Evolutionary conservation across 2,329 filamentous ascomycete genomes (phyloP).

Genomic region (Stachybotrys elegans): DNA sequence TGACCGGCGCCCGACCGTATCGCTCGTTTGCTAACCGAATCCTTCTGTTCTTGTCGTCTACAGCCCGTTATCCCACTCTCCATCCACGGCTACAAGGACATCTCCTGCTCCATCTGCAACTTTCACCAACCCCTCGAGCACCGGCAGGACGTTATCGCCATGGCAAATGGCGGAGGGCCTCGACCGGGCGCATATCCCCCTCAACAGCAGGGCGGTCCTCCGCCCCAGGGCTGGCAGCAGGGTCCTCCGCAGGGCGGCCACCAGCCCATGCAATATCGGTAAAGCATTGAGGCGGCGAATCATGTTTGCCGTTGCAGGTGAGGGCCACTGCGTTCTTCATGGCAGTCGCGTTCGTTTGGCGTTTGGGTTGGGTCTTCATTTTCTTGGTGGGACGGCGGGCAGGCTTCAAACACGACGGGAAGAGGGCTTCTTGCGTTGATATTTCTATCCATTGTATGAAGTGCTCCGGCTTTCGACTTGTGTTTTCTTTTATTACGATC

Average conservation of each 20-base stretch:
- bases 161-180: slow-evolving; percentile 37
- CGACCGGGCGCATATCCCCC: slow-evolving; percentile 21
- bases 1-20: neutral
- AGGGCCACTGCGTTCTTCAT: too few species aligned
- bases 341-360: too few species aligned
- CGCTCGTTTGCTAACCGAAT: slow-evolving; percentile 12
- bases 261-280: slow-evolving; percentile 23
- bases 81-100: slow-evolving; percentile 61
- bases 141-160: slow-evolving; percentile 50
- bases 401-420: too few species aligned
- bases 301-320: too few species aligned
- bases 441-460: too few species aligned
- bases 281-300: too few species aligned
- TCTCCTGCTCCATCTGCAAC: slow-evolving; percentile 71
- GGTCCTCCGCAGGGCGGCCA: slow-evolving; percentile 16
- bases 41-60: neutral
- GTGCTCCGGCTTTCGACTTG: too few species aligned
- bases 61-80: slow-evolving; percentile 69
- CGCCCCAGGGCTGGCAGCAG: slow-evolving; percentile 27
- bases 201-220: slow-evolving; percentile 23
- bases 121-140: slow-evolving; percentile 64
- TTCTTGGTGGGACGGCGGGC: too few species aligned
- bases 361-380: too few species aligned
- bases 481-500: too few species aligned
- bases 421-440: too few species aligned